A percentile compares a stretch with the other conserved stretches of the same genome.
These are phyloP conservation scores for Hortiboletus flavorubellus DNA, from an alignment of 768 basidiomycete species.

Conservation along the genomic window DNA sequence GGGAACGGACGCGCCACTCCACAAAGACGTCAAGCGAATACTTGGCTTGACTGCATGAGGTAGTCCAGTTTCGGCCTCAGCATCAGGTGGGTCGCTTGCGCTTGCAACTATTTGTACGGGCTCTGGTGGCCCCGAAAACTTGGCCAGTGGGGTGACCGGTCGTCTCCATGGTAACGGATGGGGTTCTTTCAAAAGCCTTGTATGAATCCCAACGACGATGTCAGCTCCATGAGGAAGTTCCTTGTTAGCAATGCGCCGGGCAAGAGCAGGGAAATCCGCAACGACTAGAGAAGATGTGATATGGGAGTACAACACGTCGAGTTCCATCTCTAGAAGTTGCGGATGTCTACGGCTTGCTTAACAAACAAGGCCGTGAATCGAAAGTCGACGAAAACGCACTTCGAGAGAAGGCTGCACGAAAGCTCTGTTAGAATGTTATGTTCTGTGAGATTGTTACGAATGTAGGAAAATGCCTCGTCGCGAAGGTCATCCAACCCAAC, in stretches of 20 bases:
- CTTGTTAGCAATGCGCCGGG: slow-evolving; percentile 10
- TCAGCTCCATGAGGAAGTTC: slow-evolving; percentile 19
- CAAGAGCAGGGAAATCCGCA: slow-evolving; percentile 3
- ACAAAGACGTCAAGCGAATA: too few relatives aligned
- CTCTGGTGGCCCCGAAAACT: too few relatives aligned
- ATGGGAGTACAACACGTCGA: neutral
- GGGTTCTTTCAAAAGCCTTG: slow-evolving; percentile 7
- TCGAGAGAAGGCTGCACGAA: neutral
- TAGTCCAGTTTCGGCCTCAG: too few relatives aligned
- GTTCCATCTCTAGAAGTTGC: slow-evolving; percentile 10
- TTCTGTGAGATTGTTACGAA: slow-evolving; percentile 11
- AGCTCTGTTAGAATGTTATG: neutral
- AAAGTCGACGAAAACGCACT: neutral
- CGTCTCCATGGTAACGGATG: neutral
- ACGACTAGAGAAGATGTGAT: neutral
- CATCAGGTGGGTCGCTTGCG: too few relatives aligned
- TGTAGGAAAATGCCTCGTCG: slow-evolving; percentile 16
- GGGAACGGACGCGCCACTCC: too few relatives aligned
- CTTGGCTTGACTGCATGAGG: too few relatives aligned
- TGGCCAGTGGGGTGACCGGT: too few relatives aligned
- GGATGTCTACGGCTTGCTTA: neutral
- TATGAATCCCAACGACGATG: slow-evolving; percentile 17
- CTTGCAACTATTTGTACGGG: too few relatives aligned
- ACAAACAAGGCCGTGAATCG: neutral
- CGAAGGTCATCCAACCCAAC: slow-evolving; percentile 19